A percentile compares a stretch with the other conserved stretches of the same genome.
Conservation (phyloP, 1,284 basidiomycete genomes). For the Quambalaria eucalypti region DNA sequence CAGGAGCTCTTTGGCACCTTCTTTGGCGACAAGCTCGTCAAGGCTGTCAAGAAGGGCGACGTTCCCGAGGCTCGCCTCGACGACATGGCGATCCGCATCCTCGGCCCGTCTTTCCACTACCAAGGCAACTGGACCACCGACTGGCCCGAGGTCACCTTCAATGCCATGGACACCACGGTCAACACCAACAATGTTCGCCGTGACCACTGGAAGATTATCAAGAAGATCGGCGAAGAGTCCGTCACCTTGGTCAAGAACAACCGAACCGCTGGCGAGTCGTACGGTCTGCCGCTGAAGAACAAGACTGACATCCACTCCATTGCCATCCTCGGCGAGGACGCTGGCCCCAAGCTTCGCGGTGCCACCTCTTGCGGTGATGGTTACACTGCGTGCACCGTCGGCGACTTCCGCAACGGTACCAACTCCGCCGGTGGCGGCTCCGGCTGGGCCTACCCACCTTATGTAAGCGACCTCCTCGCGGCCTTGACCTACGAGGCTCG, state of each 20-base stretch:
- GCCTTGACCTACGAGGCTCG: background rate
- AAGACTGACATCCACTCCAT: conserved; percentile 11
- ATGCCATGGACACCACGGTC: conserved; percentile 25
- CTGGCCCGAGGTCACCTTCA: conserved; percentile 26
- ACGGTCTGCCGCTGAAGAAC: conserved; percentile 18
- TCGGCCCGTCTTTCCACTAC: conserved; percentile 42
- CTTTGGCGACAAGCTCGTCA: conserved; percentile 60
- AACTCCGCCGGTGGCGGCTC: conserved; percentile 48
- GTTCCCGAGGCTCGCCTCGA: conserved; percentile 55
- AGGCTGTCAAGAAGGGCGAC: conserved; percentile 61
- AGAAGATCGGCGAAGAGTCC: conserved; percentile 23
- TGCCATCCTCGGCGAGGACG: conserved; percentile 18
- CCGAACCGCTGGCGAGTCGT: conserved; percentile 3
- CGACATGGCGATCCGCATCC: conserved; percentile 49
- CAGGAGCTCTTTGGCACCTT: conserved; percentile 21
- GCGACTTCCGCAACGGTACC: conserved; percentile 19
- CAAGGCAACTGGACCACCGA: conserved; percentile 11
- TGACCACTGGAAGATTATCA: conserved; percentile 26
- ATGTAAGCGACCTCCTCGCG: background rate
- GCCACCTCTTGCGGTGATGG: conserved; percentile 13
- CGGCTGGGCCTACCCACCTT: conserved; percentile 45
- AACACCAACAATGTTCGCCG: conserved; percentile 22
- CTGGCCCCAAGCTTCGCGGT: conserved; percentile 13
- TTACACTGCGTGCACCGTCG: conserved; percentile 10
- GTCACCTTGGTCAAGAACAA: conserved; percentile 35